phyloP scores from a whole-genome alignment of 2,329 filamentous ascomycete species.

The Drechslerella stenobrocha region DNA sequence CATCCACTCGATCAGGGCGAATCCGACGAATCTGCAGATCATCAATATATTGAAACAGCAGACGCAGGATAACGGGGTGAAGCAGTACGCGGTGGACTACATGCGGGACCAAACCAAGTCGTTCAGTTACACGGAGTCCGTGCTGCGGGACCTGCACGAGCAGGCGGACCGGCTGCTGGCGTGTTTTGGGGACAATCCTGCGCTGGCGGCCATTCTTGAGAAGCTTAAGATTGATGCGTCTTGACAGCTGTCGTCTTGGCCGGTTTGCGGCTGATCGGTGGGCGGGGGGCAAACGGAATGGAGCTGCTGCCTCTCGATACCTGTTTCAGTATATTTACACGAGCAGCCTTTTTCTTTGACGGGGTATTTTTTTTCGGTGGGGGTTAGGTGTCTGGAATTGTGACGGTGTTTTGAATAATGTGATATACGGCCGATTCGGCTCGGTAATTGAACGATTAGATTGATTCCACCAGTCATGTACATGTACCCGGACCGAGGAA shows the following conservation, averaged over 20 bases:
- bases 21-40: constrained; percentile 74
- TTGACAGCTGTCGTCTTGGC: background rate
- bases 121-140: constrained; percentile 79
- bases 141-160: constrained; percentile 66
- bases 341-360: too few species aligned
- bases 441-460: too few species aligned
- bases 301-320: too few species aligned
- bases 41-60: constrained; percentile 92
- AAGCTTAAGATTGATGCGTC: constrained; percentile 19
- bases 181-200: constrained; percentile 63
- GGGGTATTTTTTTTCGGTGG: too few species aligned
- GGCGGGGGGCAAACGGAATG: too few species aligned
- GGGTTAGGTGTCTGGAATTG: too few species aligned
- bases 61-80: constrained; percentile 81
- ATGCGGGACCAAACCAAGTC: constrained; percentile 82
- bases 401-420: too few species aligned
- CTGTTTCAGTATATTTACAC: too few species aligned
- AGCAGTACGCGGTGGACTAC: constrained; percentile 84
- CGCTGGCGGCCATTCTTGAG: constrained; percentile 62
- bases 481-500: too few species aligned
- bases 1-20: constrained; percentile 84
- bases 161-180: constrained; percentile 67
- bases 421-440: too few species aligned
- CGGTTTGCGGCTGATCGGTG: background rate
- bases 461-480: too few species aligned